Evolutionary conservation across 2,329 filamentous ascomycete species (phyloP).

Genomic region (Xylariales sp.): DNA sequence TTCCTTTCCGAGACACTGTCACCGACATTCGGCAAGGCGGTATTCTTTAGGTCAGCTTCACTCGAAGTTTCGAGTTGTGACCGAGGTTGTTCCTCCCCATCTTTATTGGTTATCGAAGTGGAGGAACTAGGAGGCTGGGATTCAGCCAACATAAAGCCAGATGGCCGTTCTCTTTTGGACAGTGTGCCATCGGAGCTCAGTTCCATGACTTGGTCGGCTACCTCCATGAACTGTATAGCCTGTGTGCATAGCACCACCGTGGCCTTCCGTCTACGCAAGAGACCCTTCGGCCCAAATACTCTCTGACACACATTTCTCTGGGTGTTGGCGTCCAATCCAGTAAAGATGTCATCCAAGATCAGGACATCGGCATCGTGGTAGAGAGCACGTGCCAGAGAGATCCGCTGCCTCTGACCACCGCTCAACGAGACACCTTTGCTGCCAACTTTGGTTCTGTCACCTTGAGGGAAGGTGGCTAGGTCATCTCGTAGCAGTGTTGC

Average conservation of each 20-base stretch:
- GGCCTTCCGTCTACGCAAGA: neutral
- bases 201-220: conserved; percentile 28
- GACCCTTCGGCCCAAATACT: neutral
- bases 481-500: conserved; percentile 8
- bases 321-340: neutral
- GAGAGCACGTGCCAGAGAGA: neutral
- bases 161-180: conserved; percentile 21
- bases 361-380: neutral
- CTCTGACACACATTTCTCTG: neutral
- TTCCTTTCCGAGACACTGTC: neutral
- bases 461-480: neutral
- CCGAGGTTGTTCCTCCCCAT: neutral
- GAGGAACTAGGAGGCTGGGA: too few species aligned
- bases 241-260: conserved; percentile 1
- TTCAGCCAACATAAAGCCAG: neutral
- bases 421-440: neutral
- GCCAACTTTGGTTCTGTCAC: neutral
- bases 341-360: neutral
- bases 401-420: conserved; percentile 1
- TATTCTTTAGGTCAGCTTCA: neutral
- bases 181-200: conserved; percentile 17
- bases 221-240: conserved; percentile 14
- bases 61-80: too few species aligned
- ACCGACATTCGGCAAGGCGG: neutral
- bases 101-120: neutral